Base-by-base conservation (phyloP, 2,329 filamentous ascomycete genomes). In the Colletotrichum shisoi region DNA sequence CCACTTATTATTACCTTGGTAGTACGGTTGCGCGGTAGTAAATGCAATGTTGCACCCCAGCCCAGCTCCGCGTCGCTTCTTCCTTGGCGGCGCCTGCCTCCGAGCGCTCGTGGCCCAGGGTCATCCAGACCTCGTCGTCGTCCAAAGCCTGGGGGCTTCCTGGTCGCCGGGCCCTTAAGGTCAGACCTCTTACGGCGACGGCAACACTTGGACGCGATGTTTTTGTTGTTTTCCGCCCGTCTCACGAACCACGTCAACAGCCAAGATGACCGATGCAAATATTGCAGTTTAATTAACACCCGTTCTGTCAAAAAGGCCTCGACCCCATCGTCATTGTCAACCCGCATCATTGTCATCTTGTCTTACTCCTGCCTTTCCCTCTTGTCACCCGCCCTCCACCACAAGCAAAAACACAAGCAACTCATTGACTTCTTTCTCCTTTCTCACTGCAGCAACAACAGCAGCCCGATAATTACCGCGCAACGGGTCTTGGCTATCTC, bases 251-350 rank as follows among this genome's bases (percentile, higher is more conserved):
- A 49, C 46, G 45, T 42, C 34, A 3, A 42, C 21, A 19, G 34
- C 27, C 44, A 58, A 46, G 24, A 19, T 39, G 24, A 46, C 3
- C 19, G 13, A 42, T 48, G 44, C 19, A 37, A 8, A 13, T 48
- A 24, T 58, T 58, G 19, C 42, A 58, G 31, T 53, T 27, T 37
- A 24, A 48, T 58, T n/a, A 48, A 45, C 11, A 17, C 13, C 56
- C 27, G 21, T 9, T 34, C n/a, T 42, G 45, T 59, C 57, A 59
- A 59, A 59, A 49, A 51, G 57, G 34, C 44, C 34, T 40, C 45
- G 34, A 17, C 45, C 45, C 45, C 57, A 11, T 59, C 45, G 17
- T 17, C 57, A 31, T 40, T 13, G 34, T 21, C 45, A 39, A 15
- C 17, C 21, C n/a, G 34, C 19, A 27, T 39, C 13, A 45, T 7